Evolutionary conservation across 345 rosid species (phyloP), one percentile per base, ranked within the genome.

Genomic region (Raphanus sativus): DNA sequence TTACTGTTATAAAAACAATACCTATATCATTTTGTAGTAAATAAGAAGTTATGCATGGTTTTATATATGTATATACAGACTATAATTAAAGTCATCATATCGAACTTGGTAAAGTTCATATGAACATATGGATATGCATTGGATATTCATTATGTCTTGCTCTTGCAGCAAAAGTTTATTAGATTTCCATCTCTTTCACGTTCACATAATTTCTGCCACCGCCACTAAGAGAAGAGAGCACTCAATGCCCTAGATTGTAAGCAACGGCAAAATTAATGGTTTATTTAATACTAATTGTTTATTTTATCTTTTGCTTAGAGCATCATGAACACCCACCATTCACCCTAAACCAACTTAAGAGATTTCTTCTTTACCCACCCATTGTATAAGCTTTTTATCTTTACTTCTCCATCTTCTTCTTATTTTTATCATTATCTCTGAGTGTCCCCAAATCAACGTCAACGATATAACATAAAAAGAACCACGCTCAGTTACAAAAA

Each of bases 271-370:
- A 21, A 45, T 0, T 2, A 52, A 69, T 76, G 40, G 11, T 25
- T 56, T 26, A 1, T 52, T 4, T 58, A n/a, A n/a, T n/a, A 16
- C 7, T 30, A 21, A 30, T 45, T 48, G 4, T 70, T 55, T 55
- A 48, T 2, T 70, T 12, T 55, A 70, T 63, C 62, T 40, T 71
- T 71, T 48, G 81, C 71, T 70, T 70, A 64, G 58, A 62, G 36
- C 74, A 75, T 76, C 69, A 50, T 21, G 21, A 21, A 69, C 64
- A 69, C 40, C 80, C 70, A 76, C 70, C 54, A 69, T 69, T 70
- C 29, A 68, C 45, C 58, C 2, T 2, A 8, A n/a, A 34, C 32
- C 30, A 16, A 16, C 10, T 28, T 6, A 9, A 6, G 16, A 60
- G 10, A 32, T 75, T 48, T 75, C 8, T 68, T 13, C 62, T 52